A percentile compares a stretch with the other conserved stretches of the same genome.
These are phyloP conservation scores for Dentipellis fragilis DNA, from an alignment of 768 basidiomycete species.

Conservation along the genomic window DNA sequence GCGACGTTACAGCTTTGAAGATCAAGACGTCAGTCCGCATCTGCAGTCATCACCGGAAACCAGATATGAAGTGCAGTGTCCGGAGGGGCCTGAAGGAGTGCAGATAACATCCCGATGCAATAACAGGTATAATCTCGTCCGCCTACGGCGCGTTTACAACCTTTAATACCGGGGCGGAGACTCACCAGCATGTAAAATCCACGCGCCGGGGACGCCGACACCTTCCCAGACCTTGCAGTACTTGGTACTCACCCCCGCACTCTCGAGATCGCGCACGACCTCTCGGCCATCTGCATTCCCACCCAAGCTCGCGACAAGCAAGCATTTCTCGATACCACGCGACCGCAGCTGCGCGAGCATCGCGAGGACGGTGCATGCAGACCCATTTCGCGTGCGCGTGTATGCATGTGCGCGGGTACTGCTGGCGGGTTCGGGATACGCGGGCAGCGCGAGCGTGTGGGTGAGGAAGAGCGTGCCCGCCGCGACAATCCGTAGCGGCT, in stretches of 20 bases:
- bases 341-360: conserved; percentile 59
- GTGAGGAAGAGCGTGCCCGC: conserved; percentile 76
- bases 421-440: conserved; percentile 46
- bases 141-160: neutral
- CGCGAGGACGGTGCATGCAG: conserved; percentile 60
- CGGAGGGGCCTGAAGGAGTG: neutral
- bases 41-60: no score
- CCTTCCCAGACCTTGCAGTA: conserved; percentile 69
- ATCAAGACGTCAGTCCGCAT: no score
- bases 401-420: conserved; percentile 68
- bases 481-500: conserved; percentile 61
- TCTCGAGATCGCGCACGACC: conserved; percentile 55
- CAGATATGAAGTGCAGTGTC: no score
- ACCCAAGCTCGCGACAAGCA: conserved; percentile 65
- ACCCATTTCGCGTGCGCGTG: conserved; percentile 55
- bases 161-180: neutral
- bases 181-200: conserved; percentile 69
- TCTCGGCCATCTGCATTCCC: conserved; percentile 60
- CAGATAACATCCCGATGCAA: neutral
- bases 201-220: conserved; percentile 68
- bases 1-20: neutral
- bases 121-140: neutral
- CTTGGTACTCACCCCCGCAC: conserved; percentile 56
- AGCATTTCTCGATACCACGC: conserved; percentile 39
- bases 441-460: conserved; percentile 54